A percentile compares a stretch with the other conserved stretches of the same genome.
These are phyloP conservation scores for Bryum argenteum DNA, from an alignment of 225 moss, liverwort and hornwort genomes.

Conservation along the genomic window DNA sequence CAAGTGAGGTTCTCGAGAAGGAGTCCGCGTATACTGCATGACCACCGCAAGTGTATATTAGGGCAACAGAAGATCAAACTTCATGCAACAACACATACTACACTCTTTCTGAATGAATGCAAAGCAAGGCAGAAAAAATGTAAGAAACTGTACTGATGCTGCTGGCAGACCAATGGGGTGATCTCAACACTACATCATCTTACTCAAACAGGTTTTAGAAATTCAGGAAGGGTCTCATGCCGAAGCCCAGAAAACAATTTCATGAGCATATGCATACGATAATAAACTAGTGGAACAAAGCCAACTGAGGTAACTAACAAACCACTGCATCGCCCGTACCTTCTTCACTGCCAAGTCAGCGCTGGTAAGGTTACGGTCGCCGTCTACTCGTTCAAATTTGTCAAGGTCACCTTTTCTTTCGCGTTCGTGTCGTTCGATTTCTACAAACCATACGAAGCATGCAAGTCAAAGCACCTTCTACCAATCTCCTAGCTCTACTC, in stretches of 20 bases:
- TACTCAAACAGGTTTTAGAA: conserved; percentile 17
- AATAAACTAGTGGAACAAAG: conserved; percentile 4
- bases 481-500: conserved; percentile 8
- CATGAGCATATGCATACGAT: conserved; percentile 5
- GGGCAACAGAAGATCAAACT: conserved; percentile 17
- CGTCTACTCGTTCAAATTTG: conserved; percentile 92
- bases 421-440: conserved; percentile 84
- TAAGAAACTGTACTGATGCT: background rate
- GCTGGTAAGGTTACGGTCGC: conserved; percentile 84
- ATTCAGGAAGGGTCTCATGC: conserved; percentile 4
- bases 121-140: conserved; percentile 21
- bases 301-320: conserved; percentile 25
- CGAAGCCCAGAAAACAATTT: conserved; percentile 17
- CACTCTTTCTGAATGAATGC: conserved; percentile 7
- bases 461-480: conserved; percentile 7
- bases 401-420: conserved; percentile 98
- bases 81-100: conserved; percentile 13
- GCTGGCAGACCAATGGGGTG: background rate
- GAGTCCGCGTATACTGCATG: conserved; percentile 92
- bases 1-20: conserved; percentile 83
- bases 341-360: conserved; percentile 92
- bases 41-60: conserved; percentile 31
- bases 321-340: conserved; percentile 42
- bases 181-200: conserved; percentile 23
- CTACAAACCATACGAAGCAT: conserved; percentile 50